Evolutionary conservation across 352 stramenopile genomes (phyloP), one percentile per base, ranked within the genome.

Genomic region (Phytophthora ohioensis): DNA sequence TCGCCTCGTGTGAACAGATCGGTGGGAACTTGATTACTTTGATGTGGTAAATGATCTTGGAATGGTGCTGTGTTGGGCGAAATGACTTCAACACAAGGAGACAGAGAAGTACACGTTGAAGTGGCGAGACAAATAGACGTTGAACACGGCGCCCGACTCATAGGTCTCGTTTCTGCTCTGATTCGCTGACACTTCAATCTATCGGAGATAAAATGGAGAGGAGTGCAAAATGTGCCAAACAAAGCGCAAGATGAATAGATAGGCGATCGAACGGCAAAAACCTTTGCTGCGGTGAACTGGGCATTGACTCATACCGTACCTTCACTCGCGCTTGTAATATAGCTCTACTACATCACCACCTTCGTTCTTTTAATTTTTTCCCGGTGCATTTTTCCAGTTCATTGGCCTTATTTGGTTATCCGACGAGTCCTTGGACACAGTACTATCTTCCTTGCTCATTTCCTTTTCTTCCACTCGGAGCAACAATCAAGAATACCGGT

Each of bases 251-350:
- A 58, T 58, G 48, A 46, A 21, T 8, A 8, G 51, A 46, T 58
- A 17, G 35, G 36, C 30, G 15, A 61, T 54, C 42, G 31, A 53
- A 63, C n/a, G 42, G 56, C 56, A 54, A 46, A 53, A 54, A 15
- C 4, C 4, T 51, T 41, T 32, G 4, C 11, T 49, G 27, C 21
- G 12, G 4, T 7, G n/a, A 32, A 32, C 43, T 27, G 21, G 21
- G 21, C 21, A 27, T 27, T 27, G 21, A 27, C 21, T 27, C 1
- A 27, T 27, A 27, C 21, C 21, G 21, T 27, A 27, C 21, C 21
- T 27, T 27, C 21, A 27, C 21, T 27, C 21, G 21, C 21, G 21
- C 21, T 27, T 27, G 21, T 27, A 27, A 27, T 27, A 27, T 27
- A 27, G 21, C 21, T 27, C 21, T 1, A 27, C 21, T 27, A 27